Percentiles rank a stretch among this genome's conserved stretches.
Evolutionary conservation across 2,329 filamentous ascomycete genomes (phyloP).

Genomic region (Coniochaeta hoffmannii): DNA sequence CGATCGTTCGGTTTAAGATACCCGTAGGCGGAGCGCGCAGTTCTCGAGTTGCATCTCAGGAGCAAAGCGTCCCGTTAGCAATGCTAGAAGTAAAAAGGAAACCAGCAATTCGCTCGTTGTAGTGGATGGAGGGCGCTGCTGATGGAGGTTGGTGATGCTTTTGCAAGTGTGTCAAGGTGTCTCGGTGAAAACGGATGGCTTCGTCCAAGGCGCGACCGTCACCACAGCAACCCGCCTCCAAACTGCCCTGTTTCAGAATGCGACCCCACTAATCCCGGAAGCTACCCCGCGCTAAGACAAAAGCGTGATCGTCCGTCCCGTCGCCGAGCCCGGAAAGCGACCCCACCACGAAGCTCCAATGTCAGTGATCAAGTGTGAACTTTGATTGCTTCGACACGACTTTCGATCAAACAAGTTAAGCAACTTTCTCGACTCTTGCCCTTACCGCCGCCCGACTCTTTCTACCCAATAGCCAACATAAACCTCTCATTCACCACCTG

Average conservation of each 20-base stretch:
- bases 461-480: neutral
- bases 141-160: neutral
- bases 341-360: neutral
- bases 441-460: neutral
- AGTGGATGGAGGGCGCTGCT: neutral
- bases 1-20: slow-evolving; percentile 2
- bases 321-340: neutral
- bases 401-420: neutral
- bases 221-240: neutral
- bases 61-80: neutral
- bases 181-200: neutral
- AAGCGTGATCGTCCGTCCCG: neutral
- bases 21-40: slow-evolving; percentile 4
- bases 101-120: no score
- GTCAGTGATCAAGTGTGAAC: neutral
- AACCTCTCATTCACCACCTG: neutral
- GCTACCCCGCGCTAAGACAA: slow-evolving; percentile 1
- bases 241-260: neutral
- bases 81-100: no score
- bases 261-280: neutral
- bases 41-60: slow-evolving; percentile 9
- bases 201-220: neutral
- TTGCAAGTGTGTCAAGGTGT: neutral
- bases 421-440: neutral
- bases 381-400: neutral